A percentile compares a stretch with the other conserved stretches of the same genome.
Evolutionary conservation across 2,329 filamentous ascomycete genomes (phyloP).

Genomic region (Phialophora expanda): DNA sequence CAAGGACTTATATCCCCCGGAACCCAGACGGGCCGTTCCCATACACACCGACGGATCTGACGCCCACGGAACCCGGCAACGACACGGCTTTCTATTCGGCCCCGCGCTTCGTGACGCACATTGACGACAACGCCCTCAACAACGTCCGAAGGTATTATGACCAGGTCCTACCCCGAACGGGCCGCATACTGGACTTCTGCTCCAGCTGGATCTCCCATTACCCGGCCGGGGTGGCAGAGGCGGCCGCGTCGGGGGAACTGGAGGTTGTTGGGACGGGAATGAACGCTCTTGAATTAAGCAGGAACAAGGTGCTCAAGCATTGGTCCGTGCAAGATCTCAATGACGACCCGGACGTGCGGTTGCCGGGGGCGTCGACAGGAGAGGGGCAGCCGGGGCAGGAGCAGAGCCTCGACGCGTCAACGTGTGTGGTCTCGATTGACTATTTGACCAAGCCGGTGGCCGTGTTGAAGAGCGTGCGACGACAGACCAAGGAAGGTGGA

Average conservation of each 20-base stretch:
- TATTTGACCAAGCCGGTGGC: conserved; percentile 56
- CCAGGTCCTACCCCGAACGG: conserved; percentile 48
- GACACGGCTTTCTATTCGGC: conserved; percentile 40
- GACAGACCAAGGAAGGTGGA: conserved; percentile 51
- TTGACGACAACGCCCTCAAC: conserved; percentile 57
- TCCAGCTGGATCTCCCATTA: conserved; percentile 58
- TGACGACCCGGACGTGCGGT: conserved; percentile 42
- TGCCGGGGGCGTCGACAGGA: conserved; percentile 16
- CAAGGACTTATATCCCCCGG: conserved; percentile 33
- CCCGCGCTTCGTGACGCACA: conserved; percentile 60
- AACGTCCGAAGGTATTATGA: conserved; percentile 55
- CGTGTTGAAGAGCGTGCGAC: conserved; percentile 51
- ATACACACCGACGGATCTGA: conserved; percentile 38
- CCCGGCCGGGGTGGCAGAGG: conserved; percentile 43
- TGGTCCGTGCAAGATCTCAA: conserved; percentile 55
- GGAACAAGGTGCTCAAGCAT: conserved; percentile 48
- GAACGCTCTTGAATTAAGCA: conserved; percentile 53
- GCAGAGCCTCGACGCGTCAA: conserved; percentile 51
- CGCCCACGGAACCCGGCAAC: conserved; percentile 37
- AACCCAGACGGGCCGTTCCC: conserved; percentile 37
- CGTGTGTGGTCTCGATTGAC: conserved; percentile 59
- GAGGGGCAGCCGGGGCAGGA: neutral
- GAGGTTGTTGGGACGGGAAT: conserved; percentile 57
- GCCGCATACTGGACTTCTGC: conserved; percentile 57
- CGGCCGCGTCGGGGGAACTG: conserved; percentile 40